Evolutionary conservation across 1,139 yeast genomes (phyloP).

Genomic region (Hemisphaericaspora subhashii): DNA sequence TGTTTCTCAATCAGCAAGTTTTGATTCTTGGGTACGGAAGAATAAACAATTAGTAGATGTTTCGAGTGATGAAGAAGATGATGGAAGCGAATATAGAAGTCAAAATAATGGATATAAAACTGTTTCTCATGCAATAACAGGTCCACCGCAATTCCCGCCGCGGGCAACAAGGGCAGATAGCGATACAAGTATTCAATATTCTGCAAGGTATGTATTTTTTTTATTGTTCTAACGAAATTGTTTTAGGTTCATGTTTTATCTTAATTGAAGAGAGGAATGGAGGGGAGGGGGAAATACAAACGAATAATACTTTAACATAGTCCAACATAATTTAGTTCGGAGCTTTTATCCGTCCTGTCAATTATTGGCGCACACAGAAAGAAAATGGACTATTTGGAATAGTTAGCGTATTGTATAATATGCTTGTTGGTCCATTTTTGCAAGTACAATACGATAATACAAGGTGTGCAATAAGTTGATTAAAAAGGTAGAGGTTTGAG

Average conservation of each 20-base stretch:
- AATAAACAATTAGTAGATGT: slow-evolving; percentile 45
- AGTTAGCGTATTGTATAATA: too few relatives aligned
- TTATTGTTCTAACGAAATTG: slow-evolving; percentile 1
- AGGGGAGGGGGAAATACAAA: not conserved
- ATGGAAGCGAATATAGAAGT: slow-evolving; percentile 7
- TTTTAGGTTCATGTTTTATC: not conserved
- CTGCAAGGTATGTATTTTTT: slow-evolving; percentile 29
- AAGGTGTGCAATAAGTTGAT: too few relatives aligned
- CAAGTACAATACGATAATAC: too few relatives aligned
- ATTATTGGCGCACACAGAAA: too few relatives aligned
- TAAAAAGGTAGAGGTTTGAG: too few relatives aligned
- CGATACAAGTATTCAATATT: slow-evolving; percentile 43
- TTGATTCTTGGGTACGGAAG: slow-evolving; percentile 53
- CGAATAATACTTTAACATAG: too few relatives aligned
- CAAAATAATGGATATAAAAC: slow-evolving; percentile 1
- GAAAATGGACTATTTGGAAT: too few relatives aligned
- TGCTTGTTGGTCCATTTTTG: too few relatives aligned
- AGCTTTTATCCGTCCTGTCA: too few relatives aligned
- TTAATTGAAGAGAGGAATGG: not conserved
- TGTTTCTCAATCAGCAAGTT: slow-evolving; percentile 27
- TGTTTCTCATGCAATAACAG: slow-evolving; percentile 16
- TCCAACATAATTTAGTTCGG: too few relatives aligned
- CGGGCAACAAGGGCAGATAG: slow-evolving; percentile 35
- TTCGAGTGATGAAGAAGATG: slow-evolving; percentile 44
- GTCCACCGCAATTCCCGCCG: slow-evolving; percentile 25